These are phyloP conservation scores for Pelargonium cotyledonis DNA, from an alignment of 441 rosid genomes.

Conservation along the genomic window DNA sequence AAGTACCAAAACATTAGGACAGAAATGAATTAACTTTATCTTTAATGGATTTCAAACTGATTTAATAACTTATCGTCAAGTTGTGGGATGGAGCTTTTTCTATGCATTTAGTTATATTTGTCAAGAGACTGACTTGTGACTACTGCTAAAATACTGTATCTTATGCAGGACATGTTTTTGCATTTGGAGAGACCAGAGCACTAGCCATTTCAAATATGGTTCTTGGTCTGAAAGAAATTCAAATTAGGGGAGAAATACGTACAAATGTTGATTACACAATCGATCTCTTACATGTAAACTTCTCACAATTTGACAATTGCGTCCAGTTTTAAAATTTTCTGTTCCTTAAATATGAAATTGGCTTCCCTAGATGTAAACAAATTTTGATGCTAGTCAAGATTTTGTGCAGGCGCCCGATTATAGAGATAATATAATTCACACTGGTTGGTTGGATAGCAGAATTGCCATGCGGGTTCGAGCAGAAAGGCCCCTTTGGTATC, in stretches of 20 bases:
- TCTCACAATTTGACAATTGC: conserved; percentile 22
- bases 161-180: conserved; percentile 85
- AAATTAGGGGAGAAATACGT: conserved; percentile 97
- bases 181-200: conserved; percentile 98
- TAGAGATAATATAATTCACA: conserved; percentile 93
- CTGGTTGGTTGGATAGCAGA: conserved; percentile 99
- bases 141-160: conserved; percentile 22
- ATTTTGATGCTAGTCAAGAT: conserved; percentile 22
- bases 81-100: neutral
- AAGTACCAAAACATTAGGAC: neutral
- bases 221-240: conserved; percentile 97
- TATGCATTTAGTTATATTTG: conserved; percentile 12
- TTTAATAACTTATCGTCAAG: neutral
- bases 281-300: conserved; percentile 86
- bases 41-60: too few species aligned
- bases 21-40: neutral
- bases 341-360: neutral
- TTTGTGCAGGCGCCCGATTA: conserved; percentile 83
- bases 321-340: conserved; percentile 7
- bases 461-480: conserved; percentile 99
- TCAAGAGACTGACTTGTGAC: conserved; percentile 9
- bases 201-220: conserved; percentile 99
- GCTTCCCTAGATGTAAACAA: conserved; percentile 16
- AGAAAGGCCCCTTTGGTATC: conserved; percentile 99
- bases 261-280: conserved; percentile 96